A percentile compares a stretch with the other conserved stretches of the same genome.
phyloP scores from a whole-genome alignment of 2,329 filamentous ascomycete species.

The Stemphylium vesicarium region DNA sequence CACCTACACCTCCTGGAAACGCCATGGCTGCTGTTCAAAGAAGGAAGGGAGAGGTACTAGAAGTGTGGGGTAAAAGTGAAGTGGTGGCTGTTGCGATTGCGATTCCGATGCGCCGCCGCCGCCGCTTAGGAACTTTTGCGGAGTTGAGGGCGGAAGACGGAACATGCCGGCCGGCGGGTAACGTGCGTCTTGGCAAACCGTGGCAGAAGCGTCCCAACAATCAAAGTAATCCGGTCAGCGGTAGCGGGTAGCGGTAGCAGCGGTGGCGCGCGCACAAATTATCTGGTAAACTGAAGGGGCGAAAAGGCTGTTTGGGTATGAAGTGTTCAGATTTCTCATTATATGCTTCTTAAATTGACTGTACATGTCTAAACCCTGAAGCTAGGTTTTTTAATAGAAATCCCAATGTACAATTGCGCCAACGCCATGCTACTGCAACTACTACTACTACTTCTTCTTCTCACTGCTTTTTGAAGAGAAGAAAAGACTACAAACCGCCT shows the following conservation, averaged over 20 bases:
- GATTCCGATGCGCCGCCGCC: slow-evolving; percentile 22
- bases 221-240: not conserved
- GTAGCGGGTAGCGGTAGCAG: not conserved
- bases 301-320: not conserved
- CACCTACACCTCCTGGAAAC: slow-evolving; percentile 37
- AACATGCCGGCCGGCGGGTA: slow-evolving; percentile 22
- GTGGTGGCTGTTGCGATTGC: slow-evolving; percentile 13
- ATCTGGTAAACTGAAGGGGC: not conserved
- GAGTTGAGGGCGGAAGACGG: slow-evolving; percentile 44
- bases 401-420: slow-evolving; percentile 17
- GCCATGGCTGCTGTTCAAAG: slow-evolving; percentile 30
- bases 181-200: slow-evolving; percentile 28
- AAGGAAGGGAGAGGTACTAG: not conserved
- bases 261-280: not conserved
- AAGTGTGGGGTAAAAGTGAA: not conserved
- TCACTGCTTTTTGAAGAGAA: no score
- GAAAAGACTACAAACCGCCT: slow-evolving; percentile 23
- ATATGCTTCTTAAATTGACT: slow-evolving; percentile 10
- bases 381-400: slow-evolving; percentile 10
- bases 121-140: slow-evolving; percentile 37
- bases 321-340: slow-evolving; percentile 14
- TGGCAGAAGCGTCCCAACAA: not conserved
- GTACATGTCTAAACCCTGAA: slow-evolving; percentile 10
- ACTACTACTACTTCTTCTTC: no score
- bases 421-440: slow-evolving; percentile 21